A percentile compares a stretch with the other conserved stretches of the same genome.
These are phyloP conservation scores for Striga asiatica DNA, from an alignment of 257 asterid genomes.

Conservation along the genomic window DNA sequence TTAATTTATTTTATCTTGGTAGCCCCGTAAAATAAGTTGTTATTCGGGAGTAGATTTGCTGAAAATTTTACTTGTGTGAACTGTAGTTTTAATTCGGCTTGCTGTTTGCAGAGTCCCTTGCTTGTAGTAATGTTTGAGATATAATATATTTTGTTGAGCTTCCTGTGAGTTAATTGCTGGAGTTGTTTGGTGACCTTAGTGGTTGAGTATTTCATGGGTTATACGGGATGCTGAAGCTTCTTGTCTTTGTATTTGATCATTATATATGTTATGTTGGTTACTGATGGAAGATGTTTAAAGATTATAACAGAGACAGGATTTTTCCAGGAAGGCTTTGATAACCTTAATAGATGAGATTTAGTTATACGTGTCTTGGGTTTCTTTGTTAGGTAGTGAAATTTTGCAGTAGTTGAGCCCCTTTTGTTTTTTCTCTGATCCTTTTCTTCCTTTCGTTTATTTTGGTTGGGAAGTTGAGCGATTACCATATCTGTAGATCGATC, in stretches of 20 bases:
- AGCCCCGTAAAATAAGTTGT: constrained; percentile 47
- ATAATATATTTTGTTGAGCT: constrained; percentile 22
- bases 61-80: constrained; percentile 23
- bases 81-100: constrained; percentile 43
- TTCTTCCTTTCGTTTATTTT: too few species aligned
- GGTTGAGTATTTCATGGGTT: constrained; percentile 15
- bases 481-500: constrained; percentile 29
- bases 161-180: constrained; percentile 23
- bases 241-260: neutral
- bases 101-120: constrained; percentile 32
- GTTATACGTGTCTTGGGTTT: neutral
- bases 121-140: constrained; percentile 35
- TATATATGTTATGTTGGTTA: neutral
- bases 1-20: too few species aligned
- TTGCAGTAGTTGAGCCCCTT: constrained; percentile 6
- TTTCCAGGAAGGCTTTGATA: neutral
- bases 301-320: neutral
- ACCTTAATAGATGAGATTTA: neutral
- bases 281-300: neutral
- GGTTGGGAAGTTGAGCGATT: constrained; percentile 24
- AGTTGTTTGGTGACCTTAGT: constrained; percentile 14
- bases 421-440: neutral
- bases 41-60: constrained; percentile 38
- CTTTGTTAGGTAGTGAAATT: constrained; percentile 6
- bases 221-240: constrained; percentile 5